A percentile compares a stretch with the other conserved stretches of the same genome.
Evolutionary conservation across 139 green algal species (phyloP).

Genomic region (Micractinium sp.): DNA sequence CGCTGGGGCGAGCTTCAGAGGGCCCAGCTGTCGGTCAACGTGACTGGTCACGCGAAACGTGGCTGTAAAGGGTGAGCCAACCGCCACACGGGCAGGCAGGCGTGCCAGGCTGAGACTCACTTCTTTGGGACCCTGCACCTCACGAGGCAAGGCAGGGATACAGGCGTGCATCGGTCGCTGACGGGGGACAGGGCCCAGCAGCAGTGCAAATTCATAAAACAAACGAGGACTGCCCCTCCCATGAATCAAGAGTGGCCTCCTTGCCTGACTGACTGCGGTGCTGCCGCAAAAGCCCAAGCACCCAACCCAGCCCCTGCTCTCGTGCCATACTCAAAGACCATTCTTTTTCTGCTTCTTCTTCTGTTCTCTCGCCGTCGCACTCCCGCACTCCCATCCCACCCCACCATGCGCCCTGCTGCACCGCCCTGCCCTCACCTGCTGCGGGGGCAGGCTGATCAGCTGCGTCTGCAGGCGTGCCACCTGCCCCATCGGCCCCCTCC

Average conservation of each 20-base stretch:
- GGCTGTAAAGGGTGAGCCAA: not conserved
- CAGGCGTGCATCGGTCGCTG: too few relatives aligned
- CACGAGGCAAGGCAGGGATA: not conserved
- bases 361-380: too few relatives aligned
- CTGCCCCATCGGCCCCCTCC: conserved; percentile 62
- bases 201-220: not conserved
- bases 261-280: too few relatives aligned
- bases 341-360: too few relatives aligned
- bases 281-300: too few relatives aligned
- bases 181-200: not conserved
- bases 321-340: too few relatives aligned
- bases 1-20: not conserved
- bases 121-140: not conserved
- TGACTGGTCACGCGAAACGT: not conserved
- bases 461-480: conserved; percentile 70
- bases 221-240: not conserved
- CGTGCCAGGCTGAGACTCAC: not conserved
- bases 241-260: too few relatives aligned
- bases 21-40: not conserved
- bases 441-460: conserved; percentile 46
- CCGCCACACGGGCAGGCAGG: conserved; percentile 8
- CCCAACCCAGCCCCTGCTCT: too few relatives aligned
- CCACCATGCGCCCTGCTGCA: not conserved
- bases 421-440: not conserved
- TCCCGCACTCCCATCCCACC: not conserved